A percentile compares a stretch with the other conserved stretches of the same genome.
phyloP scores from a whole-genome alignment of 371 early-diverging fungal genomes.

The Nematocida sp. region DNA sequence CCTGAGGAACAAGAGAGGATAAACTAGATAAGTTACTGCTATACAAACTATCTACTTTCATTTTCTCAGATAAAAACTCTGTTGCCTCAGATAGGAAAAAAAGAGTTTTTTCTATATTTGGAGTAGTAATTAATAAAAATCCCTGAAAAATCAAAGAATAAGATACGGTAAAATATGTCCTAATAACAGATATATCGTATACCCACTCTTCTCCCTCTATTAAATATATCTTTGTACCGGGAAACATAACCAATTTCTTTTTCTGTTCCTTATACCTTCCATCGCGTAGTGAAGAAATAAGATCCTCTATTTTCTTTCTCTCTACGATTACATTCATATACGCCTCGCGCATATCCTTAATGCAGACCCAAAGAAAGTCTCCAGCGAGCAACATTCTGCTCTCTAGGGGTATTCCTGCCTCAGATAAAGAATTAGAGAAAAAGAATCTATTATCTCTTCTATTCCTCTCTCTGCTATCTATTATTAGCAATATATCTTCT shows the following conservation, averaged over 20 bases:
- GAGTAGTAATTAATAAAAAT: conserved; percentile 18
- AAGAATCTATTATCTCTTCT: conserved; percentile 44
- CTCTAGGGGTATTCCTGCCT: conserved; percentile 25
- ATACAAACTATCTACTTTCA: not conserved
- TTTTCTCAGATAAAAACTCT: not conserved
- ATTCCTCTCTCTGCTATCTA: conserved; percentile 65
- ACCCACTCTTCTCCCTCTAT: conserved; percentile 22
- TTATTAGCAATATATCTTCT: too few species aligned
- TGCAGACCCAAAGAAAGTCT: conserved; percentile 65
- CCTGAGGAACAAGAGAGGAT: conserved; percentile 8
- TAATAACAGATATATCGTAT: not conserved
- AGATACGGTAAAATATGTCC: conserved; percentile 5
- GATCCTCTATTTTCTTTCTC: conserved; percentile 83
- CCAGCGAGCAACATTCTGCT: conserved; percentile 61
- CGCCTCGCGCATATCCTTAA: conserved; percentile 68
- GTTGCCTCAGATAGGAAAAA: not conserved
- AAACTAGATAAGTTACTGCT: not conserved
- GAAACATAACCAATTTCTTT: conserved; percentile 61
- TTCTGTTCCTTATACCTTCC: conserved; percentile 90
- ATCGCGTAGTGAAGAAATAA: conserved; percentile 80
- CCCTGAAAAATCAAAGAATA: not conserved
- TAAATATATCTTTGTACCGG: conserved; percentile 36
- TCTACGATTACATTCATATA: conserved; percentile 79
- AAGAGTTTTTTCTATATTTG: conserved; percentile 11
- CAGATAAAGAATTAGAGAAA: conserved; percentile 52